phyloP scores from a whole-genome alignment of 352 stramenopile species.

The Phytophthora chlamydospora region DNA sequence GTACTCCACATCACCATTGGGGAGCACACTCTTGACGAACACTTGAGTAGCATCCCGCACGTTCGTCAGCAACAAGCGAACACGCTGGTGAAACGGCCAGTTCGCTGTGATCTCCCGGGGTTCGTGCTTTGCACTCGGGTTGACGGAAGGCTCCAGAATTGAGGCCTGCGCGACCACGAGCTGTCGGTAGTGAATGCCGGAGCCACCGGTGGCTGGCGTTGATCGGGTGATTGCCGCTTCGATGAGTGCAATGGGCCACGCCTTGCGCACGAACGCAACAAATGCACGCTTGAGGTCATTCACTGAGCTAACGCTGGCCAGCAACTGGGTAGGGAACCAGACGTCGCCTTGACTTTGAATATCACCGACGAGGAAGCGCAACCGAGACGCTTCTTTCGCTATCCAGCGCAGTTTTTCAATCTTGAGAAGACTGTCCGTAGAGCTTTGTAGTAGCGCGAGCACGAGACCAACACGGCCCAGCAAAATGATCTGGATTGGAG shows the following conservation, averaged over 20 bases:
- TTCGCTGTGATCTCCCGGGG: constrained; percentile 55
- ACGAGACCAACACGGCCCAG: constrained; percentile 48
- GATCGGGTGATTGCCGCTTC: constrained; percentile 18
- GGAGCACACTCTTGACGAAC: constrained; percentile 54
- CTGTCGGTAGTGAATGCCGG: constrained; percentile 9
- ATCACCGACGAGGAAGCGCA: constrained; percentile 37
- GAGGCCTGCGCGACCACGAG: constrained; percentile 25
- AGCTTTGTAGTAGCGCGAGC: constrained; percentile 26
- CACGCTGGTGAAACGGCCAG: constrained; percentile 50
- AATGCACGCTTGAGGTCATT: constrained; percentile 43
- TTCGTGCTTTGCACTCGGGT: constrained; percentile 26
- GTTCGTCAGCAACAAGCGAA: constrained; percentile 36
- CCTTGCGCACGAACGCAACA: constrained; percentile 29
- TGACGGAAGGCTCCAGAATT: constrained; percentile 31
- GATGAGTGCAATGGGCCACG: constrained; percentile 42
- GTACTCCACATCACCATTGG: constrained; percentile 45
- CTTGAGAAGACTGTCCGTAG: constrained; percentile 12
- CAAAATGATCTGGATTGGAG: constrained; percentile 38
- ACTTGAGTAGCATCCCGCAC: constrained; percentile 42
- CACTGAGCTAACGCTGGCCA: constrained; percentile 33
- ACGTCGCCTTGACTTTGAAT: constrained; percentile 18
- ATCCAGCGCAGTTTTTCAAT: constrained; percentile 30
- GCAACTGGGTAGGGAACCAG: constrained; percentile 34
- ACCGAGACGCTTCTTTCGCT: constrained; percentile 26
- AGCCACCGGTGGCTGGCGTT: neutral